Percentiles rank a stretch among this genome's conserved stretches.
Conservation (phyloP, 2,329 filamentous ascomycete species). For the Metarhizium humberi region DNA sequence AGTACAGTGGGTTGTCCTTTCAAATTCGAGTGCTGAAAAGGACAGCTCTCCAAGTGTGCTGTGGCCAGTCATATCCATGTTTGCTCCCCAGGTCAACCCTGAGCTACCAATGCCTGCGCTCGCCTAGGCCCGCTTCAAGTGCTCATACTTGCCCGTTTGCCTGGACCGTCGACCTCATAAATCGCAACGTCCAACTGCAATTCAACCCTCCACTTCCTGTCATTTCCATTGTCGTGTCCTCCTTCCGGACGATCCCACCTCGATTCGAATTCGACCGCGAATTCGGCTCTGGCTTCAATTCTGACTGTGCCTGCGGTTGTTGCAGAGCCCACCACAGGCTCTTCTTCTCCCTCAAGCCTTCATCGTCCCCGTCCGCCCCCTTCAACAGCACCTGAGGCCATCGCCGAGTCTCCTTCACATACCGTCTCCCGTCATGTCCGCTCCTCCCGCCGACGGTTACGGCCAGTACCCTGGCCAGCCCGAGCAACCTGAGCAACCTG, state of each 20-base stretch:
- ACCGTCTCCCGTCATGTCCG: conserved; percentile 40
- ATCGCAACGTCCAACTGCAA: background rate
- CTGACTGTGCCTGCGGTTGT: conserved; percentile 5
- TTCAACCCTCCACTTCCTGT: conserved; percentile 3
- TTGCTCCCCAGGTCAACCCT: background rate
- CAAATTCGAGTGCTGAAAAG: conserved; percentile 2
- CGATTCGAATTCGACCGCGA: background rate
- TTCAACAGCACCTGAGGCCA: conserved; percentile 3
- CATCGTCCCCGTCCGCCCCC: conserved; percentile 1
- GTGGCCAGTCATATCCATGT: background rate
- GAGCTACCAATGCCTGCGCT: background rate
- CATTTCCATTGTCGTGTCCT: conserved; percentile 1
- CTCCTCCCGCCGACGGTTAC: conserved; percentile 46
- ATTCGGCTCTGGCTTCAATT: background rate
- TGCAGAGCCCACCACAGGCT: conserved; percentile 5
- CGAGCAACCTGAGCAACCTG: conserved; percentile 31
- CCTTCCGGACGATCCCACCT: conserved; percentile 6
- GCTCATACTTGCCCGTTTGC: too few relatives aligned
- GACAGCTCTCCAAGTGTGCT: background rate
- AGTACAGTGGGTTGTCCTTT: too few relatives aligned
- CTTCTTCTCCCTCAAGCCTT: conserved; percentile 1
- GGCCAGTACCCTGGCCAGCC: conserved; percentile 37
- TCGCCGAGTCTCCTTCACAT: conserved; percentile 13
- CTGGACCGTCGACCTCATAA: background rate
- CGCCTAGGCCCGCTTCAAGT: background rate